phyloP scores from a whole-genome alignment of 495 filamentous ascomycete species.

The Tricharina praecox region DNA sequence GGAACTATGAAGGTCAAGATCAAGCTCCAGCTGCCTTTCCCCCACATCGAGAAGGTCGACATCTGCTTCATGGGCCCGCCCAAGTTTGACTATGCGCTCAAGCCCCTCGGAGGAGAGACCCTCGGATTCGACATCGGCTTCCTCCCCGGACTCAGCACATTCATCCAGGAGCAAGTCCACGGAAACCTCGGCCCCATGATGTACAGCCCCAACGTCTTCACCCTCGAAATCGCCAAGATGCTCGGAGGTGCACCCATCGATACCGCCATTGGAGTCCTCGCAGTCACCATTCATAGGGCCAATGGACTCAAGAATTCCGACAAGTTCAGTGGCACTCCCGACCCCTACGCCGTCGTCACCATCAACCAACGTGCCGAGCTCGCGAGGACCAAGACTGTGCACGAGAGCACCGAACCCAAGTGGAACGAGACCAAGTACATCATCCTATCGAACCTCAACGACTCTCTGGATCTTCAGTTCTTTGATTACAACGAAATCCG shows the following conservation, averaged over 20 bases:
- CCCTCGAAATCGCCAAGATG: slow-evolving; percentile 97
- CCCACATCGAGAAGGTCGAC: slow-evolving; percentile 39
- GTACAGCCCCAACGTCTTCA: slow-evolving; percentile 90
- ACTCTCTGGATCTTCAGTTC: slow-evolving; percentile 62
- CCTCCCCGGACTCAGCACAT: slow-evolving; percentile 78
- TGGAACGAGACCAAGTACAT: slow-evolving; percentile 97
- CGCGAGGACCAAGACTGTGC: slow-evolving; percentile 72
- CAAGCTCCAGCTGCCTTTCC: slow-evolving; percentile 89
- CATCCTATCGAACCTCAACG: slow-evolving; percentile 76
- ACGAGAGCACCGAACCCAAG: slow-evolving; percentile 67
- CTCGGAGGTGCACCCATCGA: slow-evolving; percentile 87
- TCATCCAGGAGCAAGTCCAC: slow-evolving; percentile 94
- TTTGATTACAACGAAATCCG: slow-evolving; percentile 91
- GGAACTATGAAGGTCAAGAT: slow-evolving; percentile 93
- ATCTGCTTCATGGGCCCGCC: slow-evolving; percentile 35
- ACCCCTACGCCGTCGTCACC: slow-evolving; percentile 80
- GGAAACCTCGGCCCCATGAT: slow-evolving; percentile 84
- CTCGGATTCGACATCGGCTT: slow-evolving; percentile 99
- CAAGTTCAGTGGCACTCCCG: slow-evolving; percentile 79
- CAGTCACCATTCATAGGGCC: slow-evolving; percentile 78
- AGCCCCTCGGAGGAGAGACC: slow-evolving; percentile 84
- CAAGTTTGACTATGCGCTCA: slow-evolving; percentile 88
- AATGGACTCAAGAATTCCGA: slow-evolving; percentile 87
- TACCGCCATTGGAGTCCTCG: slow-evolving; percentile 85
- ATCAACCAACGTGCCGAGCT: slow-evolving; percentile 66